A percentile compares a stretch with the other conserved stretches of the same genome.
phyloP scores from a whole-genome alignment of 2,329 filamentous ascomycete genomes.

The Pseudophaeomoniella oleicola region DNA sequence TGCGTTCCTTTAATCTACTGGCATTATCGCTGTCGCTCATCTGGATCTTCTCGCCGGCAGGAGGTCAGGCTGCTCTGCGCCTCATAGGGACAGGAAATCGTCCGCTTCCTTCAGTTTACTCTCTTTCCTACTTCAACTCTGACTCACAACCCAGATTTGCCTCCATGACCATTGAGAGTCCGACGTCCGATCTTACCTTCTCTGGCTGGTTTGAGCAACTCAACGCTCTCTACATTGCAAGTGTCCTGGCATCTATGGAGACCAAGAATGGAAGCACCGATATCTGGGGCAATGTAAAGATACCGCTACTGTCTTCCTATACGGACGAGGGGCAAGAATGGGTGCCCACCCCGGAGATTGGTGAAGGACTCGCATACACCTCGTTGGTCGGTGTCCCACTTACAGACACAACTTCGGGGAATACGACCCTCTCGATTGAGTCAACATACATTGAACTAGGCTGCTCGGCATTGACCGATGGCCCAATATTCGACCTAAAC shows the following conservation, averaged over 20 bases:
- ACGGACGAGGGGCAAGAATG: background rate
- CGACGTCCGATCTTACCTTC: conserved; percentile 4
- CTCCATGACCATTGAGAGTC: conserved; percentile 3
- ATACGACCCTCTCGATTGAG: background rate
- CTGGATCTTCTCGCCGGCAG: conserved; percentile 10
- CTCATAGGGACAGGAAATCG: conserved; percentile 1
- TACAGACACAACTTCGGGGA: background rate
- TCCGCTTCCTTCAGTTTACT: conserved; percentile 2
- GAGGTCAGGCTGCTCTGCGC: conserved; percentile 10
- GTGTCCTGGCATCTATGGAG: conserved; percentile 5
- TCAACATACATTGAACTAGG: background rate
- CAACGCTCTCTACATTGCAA: conserved; percentile 8
- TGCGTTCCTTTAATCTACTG: conserved; percentile 5
- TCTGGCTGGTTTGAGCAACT: conserved; percentile 4
- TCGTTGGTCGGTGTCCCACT: background rate
- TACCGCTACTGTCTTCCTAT: conserved; percentile 6
- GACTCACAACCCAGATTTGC: conserved; percentile 2
- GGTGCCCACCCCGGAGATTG: background rate
- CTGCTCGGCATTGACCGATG: too few species aligned
- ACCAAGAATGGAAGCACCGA: conserved; percentile 8
- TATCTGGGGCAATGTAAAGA: conserved; percentile 11
- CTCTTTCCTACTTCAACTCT: conserved; percentile 3
- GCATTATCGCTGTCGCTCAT: conserved; percentile 5
- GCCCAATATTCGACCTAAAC: background rate
- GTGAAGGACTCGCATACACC: background rate